Evolutionary conservation across 345 rosid species (phyloP).

Genomic region (Kernera saxatilis): DNA sequence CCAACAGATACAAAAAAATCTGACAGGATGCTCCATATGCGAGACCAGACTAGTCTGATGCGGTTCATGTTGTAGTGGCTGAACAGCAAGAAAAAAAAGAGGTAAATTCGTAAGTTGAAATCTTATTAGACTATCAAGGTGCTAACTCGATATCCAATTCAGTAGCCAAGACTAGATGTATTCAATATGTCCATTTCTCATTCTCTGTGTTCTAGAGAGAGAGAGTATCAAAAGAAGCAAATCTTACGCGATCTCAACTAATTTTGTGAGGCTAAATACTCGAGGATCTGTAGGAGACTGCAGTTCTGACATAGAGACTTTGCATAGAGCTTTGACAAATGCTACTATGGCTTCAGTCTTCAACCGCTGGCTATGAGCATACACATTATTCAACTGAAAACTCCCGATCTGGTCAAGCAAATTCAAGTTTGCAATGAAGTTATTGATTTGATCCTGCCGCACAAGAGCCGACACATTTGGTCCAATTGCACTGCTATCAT

Average conservation of each 20-base stretch:
- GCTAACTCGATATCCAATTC: neutral
- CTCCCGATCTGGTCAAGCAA: constrained; percentile 94
- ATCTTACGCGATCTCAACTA: constrained; percentile 93
- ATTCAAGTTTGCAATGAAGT: constrained; percentile 84
- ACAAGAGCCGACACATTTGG: constrained; percentile 59
- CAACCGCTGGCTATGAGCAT: constrained; percentile 92
- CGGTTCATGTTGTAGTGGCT: constrained; percentile 98
- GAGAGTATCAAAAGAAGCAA: constrained; percentile 14
- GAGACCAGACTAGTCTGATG: constrained; percentile 96
- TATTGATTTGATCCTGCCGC: constrained; percentile 67
- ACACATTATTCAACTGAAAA: constrained; percentile 87
- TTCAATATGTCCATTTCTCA: constrained; percentile 4
- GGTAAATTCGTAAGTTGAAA: neutral
- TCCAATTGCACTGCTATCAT: constrained; percentile 74
- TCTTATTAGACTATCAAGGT: constrained; percentile 6
- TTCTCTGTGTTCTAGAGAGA: constrained; percentile 2
- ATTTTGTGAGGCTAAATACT: constrained; percentile 92
- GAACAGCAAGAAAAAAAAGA: constrained; percentile 27
- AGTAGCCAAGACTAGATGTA: constrained; percentile 4
- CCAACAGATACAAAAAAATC: constrained; percentile 96
- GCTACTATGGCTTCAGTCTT: constrained; percentile 93
- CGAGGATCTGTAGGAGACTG: constrained; percentile 99
- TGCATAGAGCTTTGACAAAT: constrained; percentile 91
- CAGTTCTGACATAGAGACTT: constrained; percentile 88
- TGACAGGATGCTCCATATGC: constrained; percentile 92